Percentiles rank a stretch among this genome's conserved stretches.
Evolutionary conservation across 495 filamentous ascomycete species (phyloP).

Genomic region (Thermothielavioides terrestris): DNA sequence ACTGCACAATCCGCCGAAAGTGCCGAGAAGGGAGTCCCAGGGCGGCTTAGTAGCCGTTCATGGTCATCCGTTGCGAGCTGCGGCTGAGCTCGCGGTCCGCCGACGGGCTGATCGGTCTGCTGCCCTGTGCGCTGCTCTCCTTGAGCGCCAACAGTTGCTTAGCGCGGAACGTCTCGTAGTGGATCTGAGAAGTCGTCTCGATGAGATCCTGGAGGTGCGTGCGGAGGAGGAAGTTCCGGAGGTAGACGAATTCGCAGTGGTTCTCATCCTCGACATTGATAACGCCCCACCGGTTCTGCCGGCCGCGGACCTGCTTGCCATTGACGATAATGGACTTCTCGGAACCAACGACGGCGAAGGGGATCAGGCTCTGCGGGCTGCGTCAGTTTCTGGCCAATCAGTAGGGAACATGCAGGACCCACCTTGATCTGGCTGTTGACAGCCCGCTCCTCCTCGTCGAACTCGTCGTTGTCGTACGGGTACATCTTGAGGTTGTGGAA

Average conservation of each 20-base stretch:
- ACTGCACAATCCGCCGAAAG: not conserved
- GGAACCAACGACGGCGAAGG: slow-evolving; percentile 95
- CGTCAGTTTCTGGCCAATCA: slow-evolving; percentile 5
- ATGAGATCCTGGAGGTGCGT: slow-evolving; percentile 97
- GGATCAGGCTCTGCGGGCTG: slow-evolving; percentile 67
- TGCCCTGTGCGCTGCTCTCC: slow-evolving; percentile 88
- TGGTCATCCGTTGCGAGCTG: slow-evolving; percentile 89
- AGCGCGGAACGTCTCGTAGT: slow-evolving; percentile 99
- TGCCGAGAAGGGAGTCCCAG: not conserved
- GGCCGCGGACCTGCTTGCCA: slow-evolving; percentile 94
- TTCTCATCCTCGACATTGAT: slow-evolving; percentile 99
- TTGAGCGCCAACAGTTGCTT: slow-evolving; percentile 97
- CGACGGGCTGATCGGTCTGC: slow-evolving; percentile 87
- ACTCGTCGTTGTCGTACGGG: slow-evolving; percentile 98
- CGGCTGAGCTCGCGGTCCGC: slow-evolving; percentile 94
- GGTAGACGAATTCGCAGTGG: slow-evolving; percentile 98
- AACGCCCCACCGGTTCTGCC: slow-evolving; percentile 98
- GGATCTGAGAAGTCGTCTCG: slow-evolving; percentile 99
- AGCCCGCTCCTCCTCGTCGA: slow-evolving; percentile 91
- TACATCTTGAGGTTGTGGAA: slow-evolving; percentile 99
- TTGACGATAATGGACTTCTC: slow-evolving; percentile 96
- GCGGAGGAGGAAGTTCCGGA: slow-evolving; percentile 94
- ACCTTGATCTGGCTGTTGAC: slow-evolving; percentile 96
- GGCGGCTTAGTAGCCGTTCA: slow-evolving; percentile 89
- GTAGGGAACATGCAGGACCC: slow-evolving; percentile 16